Evolutionary conservation across 305 asterid species (phyloP), one percentile per base, ranked within the genome.

Genomic region (Fraxinus nigra): DNA sequence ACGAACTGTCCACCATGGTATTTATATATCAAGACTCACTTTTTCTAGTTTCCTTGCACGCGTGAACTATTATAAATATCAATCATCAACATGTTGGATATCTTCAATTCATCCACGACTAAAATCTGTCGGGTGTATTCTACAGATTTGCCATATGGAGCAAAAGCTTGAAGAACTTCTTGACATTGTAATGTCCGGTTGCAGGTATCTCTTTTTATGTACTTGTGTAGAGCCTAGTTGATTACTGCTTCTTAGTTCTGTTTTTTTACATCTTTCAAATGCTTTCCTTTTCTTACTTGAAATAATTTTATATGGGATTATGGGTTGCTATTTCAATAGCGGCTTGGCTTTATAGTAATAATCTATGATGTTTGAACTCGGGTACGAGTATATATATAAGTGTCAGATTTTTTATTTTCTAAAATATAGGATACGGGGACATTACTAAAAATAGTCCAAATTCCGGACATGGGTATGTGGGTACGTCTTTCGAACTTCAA

Each of bases 141-240:
- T 79, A 76, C 91, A 95, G 98, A 87, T 95, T 80, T 59, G 78
- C 74, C 86, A 89, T 90, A 95, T 95, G 97, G 97, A 93, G 89
- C 87, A 82, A 88, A 91, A 87, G 79, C 92, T 95, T 72, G 97
- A 95, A 82, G 94, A 88, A 78, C 86, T 92, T 83, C 88, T 95
- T 69, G 85, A 90, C 85, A 61, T 38, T 37, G 82, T 87, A 63
- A 89, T 89, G 91, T 81, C 93, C 24, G 90, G 84, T 75, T 92
- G 93, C 95, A 93, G 98, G 98, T 93, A 89, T 78, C 56, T 81
- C 72, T 80, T 65, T 35, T 51, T 63, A 18, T n/a, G 35, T 73
- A 24, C 20, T 67, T 67, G 35, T 33, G 63, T 4, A 16, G 22
- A 51, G 61, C 20, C 61, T 51, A 51, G 22, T 51, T 51, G 22